phyloP scores from a whole-genome alignment of 2,329 filamentous ascomycete genomes.

The Aspergillus amoenus region DNA sequence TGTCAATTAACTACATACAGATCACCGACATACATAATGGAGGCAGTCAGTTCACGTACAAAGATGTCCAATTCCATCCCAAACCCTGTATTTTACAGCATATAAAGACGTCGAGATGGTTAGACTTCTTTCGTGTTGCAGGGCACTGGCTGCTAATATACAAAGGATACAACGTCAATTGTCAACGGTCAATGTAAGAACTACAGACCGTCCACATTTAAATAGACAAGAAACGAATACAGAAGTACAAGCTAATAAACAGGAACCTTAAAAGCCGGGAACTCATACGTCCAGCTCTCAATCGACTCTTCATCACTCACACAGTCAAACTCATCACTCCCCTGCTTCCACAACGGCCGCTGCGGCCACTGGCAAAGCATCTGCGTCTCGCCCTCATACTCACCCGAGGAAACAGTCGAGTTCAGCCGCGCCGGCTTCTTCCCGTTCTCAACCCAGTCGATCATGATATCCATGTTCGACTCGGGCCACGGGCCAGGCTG shows the following conservation, averaged over 20 bases:
- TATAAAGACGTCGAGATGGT: no score
- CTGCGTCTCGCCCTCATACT: conserved; percentile 31
- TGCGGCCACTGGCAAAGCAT: conserved; percentile 37
- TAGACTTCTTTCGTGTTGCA: no score
- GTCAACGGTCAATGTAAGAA: no score
- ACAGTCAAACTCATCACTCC: conserved; percentile 10
- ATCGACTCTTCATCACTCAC: conserved; percentile 18
- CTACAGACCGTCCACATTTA: no score
- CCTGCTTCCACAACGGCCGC: conserved; percentile 30
- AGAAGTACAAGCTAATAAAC: conserved; percentile 10
- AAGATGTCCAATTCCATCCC: no score
- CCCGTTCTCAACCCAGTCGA: conserved; percentile 55
- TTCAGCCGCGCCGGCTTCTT: conserved; percentile 47
- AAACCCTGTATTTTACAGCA: no score
- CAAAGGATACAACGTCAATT: no score
- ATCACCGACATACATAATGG: no score
- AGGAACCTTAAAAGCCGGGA: conserved; percentile 17
- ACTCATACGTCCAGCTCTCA: conserved; percentile 18
- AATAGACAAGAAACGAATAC: no score
- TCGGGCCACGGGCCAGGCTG: conserved; percentile 49
- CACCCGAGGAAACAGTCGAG: conserved; percentile 37
- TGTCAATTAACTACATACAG: no score
- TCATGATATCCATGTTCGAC: conserved; percentile 48
- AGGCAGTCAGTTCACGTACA: no score
- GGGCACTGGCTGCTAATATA: no score